Base-by-base conservation (phyloP, 768 basidiomycete genomes). In the Lepiota venenata region DNA sequence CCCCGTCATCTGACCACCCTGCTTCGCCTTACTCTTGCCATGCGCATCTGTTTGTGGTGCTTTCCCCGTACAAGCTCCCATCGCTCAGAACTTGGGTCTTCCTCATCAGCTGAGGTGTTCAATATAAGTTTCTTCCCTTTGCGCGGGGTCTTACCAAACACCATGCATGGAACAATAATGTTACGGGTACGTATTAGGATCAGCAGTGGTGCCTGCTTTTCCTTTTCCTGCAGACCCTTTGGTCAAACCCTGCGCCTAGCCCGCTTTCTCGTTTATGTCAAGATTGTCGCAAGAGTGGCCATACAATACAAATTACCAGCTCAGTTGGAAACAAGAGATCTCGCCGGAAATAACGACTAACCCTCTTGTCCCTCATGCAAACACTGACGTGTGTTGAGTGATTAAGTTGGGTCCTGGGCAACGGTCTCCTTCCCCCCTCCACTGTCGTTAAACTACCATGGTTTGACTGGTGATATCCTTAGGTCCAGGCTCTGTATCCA, bases 291-390 rank as follows among this genome's bases (percentile, higher is more conserved):
- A 29, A 29, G 27, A 32, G 32, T 7, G 32, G 32, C 8, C 10
- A 32, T 11, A 11, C 32, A 32, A 32, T 32, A 32, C 32, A 32
- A 32, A 4, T 32, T 11, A 32, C 32, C 10, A 25, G 46, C 21
- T 45, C 43, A 25, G n/a, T n/a, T 22, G 29, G 29, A 32, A 32
- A 32, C 32, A 32, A 32, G 8, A 32, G 46, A 47, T 47, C 46
- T 47, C 46, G 46, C 46, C 46, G 46, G 46, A 47, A 47, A 36
- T 47, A 47, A 47, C 29, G 12, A 35, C 21, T 18, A 4, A 11
- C 6, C 29, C 29, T 20, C 16, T 35, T 32, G n/a, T n/a, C n/a
- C n/a, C 16, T 36, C 42, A 14, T 44, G 2, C 15, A 21, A 21
- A 25, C 20, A 21, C 18, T 11, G 25, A 20, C 11, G 42, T 11